Percentiles rank a stretch among this genome's conserved stretches.
phyloP scores from a whole-genome alignment of 129 eudicot species.

The Logfia minima region DNA sequence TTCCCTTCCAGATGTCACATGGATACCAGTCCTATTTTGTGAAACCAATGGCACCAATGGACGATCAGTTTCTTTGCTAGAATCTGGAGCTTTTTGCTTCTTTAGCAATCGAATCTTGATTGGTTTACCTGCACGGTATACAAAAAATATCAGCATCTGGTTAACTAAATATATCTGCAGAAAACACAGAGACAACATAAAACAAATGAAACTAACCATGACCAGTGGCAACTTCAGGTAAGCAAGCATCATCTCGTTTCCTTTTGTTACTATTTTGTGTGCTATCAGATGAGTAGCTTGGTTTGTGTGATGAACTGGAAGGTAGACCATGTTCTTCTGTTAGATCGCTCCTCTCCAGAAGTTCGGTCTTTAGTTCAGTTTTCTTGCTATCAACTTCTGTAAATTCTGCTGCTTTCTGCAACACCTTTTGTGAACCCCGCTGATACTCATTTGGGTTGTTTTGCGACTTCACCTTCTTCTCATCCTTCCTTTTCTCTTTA shows the following conservation, averaged over 20 bases:
- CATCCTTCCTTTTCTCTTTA: slow-evolving; percentile 22
- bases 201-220: slow-evolving; percentile 43
- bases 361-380: background rate
- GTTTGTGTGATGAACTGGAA: slow-evolving; percentile 25
- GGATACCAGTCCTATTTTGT: background rate
- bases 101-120: slow-evolving; percentile 45
- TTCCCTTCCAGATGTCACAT: slow-evolving; percentile 21
- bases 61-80: slow-evolving; percentile 1
- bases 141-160: background rate
- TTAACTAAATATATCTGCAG: background rate
- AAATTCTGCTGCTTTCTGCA: slow-evolving; percentile 7
- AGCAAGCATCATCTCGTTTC: slow-evolving; percentile 35
- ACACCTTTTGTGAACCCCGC: slow-evolving; percentile 8
- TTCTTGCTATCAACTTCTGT: slow-evolving; percentile 11
- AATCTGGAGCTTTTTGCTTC: slow-evolving; percentile 31
- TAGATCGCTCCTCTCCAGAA: slow-evolving; percentile 40
- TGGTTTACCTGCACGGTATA: slow-evolving; percentile 41
- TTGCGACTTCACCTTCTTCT: slow-evolving; percentile 14
- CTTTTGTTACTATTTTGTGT: slow-evolving; percentile 57
- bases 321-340: slow-evolving; percentile 56
- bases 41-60: background rate
- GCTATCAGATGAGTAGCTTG: slow-evolving; percentile 54
- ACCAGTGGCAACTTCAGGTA: slow-evolving; percentile 11
- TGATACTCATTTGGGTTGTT: slow-evolving; percentile 11
- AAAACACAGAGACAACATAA: background rate